Evolutionary conservation across 352 stramenopile species (phyloP).

Genomic region (Phytophthora boehmeriae): DNA sequence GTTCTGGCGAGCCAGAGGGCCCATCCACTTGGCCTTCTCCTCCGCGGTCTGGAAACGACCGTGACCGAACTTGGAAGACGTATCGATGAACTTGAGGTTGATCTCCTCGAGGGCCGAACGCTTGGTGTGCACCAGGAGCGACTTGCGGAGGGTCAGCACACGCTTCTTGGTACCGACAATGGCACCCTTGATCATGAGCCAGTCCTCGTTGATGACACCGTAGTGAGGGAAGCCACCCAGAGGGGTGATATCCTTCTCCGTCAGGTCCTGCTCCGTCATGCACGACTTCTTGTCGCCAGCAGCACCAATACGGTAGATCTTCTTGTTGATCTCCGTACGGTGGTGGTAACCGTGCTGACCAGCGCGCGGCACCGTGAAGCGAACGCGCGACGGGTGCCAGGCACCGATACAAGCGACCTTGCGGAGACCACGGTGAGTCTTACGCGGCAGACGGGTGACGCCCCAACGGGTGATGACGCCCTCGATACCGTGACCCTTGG

Average conservation of each 20-base stretch:
- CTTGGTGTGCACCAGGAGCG: conserved; percentile 97
- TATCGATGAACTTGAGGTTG: conserved; percentile 96
- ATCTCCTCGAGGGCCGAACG: conserved; percentile 97
- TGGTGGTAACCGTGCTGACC: conserved; percentile 99
- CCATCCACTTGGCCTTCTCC: conserved; percentile 99
- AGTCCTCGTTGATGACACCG: conserved; percentile 99
- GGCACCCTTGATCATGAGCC: conserved; percentile 99
- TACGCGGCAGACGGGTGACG: conserved; percentile 98
- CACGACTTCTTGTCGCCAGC: conserved; percentile 93
- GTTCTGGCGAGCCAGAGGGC: conserved; percentile 94
- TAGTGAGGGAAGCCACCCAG: conserved; percentile 99
- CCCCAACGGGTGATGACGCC: conserved; percentile 99
- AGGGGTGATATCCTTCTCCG: conserved; percentile 99
- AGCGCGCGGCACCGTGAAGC: conserved; percentile 97
- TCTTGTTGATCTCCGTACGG: conserved; percentile 99
- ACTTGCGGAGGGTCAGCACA: conserved; percentile 98
- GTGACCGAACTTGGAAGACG: conserved; percentile 99
- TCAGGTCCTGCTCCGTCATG: conserved; percentile 99
- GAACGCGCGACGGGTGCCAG: conserved; percentile 99
- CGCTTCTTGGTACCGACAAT: conserved; percentile 99
- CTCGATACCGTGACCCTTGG: conserved; percentile 99
- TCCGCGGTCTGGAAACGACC: conserved; percentile 99
- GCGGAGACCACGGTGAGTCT: conserved; percentile 99
- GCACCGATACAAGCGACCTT: conserved; percentile 99
- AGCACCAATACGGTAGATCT: conserved; percentile 99